These are phyloP conservation scores for Dianthus caryophyllus DNA, from an alignment of 148 eudicot genomes.

Conservation along the genomic window DNA sequence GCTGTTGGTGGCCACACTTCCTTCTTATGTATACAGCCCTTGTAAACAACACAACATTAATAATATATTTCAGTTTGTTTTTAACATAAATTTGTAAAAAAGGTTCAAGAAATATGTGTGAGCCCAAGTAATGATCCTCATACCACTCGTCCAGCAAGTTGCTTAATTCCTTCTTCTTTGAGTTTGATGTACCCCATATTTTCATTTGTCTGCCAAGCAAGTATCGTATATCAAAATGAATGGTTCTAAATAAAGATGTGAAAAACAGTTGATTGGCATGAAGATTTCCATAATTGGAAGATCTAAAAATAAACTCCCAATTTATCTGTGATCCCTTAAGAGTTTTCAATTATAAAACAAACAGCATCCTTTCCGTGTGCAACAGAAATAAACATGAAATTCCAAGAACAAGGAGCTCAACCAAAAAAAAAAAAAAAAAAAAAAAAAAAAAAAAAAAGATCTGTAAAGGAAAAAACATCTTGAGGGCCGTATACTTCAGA, in stretches of 20 bases:
- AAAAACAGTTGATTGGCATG: background rate
- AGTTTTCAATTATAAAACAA: background rate
- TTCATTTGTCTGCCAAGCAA: constrained; percentile 71
- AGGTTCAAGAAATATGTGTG: background rate
- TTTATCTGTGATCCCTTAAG: background rate
- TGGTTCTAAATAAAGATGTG: background rate
- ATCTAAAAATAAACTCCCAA: background rate
- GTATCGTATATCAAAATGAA: constrained; percentile 2
- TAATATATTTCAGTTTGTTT: constrained; percentile 8
- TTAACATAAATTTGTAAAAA: background rate
- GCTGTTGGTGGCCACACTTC: constrained; percentile 58
- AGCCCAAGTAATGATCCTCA: constrained; percentile 3
- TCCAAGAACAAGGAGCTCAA: background rate
- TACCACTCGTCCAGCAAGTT: constrained; percentile 98
- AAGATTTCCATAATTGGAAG: background rate
- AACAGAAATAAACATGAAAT: background rate
- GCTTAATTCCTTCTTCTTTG: constrained; percentile 67
- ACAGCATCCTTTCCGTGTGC: background rate
- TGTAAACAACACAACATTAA: constrained; percentile 17
- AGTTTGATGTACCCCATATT: constrained; percentile 83
- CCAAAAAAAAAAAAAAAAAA: background rate
- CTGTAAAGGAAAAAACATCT: background rate
- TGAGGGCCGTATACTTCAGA: background rate
- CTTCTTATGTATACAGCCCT: constrained; percentile 81
- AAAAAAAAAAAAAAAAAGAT: background rate